phyloP scores from a whole-genome alignment of 192 early-diverging fungal species.

The Obelidium mucronatum region DNA sequence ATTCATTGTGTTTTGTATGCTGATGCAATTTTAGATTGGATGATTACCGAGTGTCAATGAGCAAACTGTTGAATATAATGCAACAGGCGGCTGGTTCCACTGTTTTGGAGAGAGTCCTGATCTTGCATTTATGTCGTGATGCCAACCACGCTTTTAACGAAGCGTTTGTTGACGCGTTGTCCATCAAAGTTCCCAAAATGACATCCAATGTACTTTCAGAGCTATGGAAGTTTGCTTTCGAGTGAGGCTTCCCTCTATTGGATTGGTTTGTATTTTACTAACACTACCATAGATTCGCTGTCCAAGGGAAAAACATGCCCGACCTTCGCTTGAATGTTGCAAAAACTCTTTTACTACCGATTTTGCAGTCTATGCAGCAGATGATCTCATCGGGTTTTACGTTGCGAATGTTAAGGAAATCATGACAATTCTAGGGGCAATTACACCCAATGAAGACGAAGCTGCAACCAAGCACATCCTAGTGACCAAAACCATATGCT shows the following conservation, averaged over 20 bases:
- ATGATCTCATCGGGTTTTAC: conserved; percentile 58
- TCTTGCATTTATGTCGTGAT: conserved; percentile 63
- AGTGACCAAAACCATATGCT: conserved; percentile 52
- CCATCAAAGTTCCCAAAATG: background rate
- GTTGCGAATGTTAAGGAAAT: conserved; percentile 56
- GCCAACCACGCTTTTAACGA: conserved; percentile 51
- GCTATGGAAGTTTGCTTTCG: background rate
- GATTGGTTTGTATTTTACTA: conserved; percentile 1
- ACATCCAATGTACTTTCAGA: conserved; percentile 7
- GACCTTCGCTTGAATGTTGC: conserved; percentile 57
- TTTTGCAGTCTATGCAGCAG: conserved; percentile 48
- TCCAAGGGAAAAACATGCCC: conserved; percentile 29
- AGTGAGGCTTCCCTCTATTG: conserved; percentile 25
- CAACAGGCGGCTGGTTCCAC: conserved; percentile 41
- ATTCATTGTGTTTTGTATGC: background rate
- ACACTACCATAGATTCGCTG: conserved; percentile 29
- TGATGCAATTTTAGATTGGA: conserved; percentile 39
- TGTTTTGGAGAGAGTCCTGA: conserved; percentile 58
- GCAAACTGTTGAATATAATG: conserved; percentile 59
- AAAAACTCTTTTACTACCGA: conserved; percentile 56
- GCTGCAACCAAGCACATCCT: conserved; percentile 39
- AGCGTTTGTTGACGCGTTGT: conserved; percentile 9
- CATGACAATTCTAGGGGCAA: conserved; percentile 55
- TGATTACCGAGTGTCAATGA: conserved; percentile 61
- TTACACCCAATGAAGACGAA: conserved; percentile 16